Conservation (phyloP, 78 protist genomes). For the Polysphondylium violaceum region DNA sequence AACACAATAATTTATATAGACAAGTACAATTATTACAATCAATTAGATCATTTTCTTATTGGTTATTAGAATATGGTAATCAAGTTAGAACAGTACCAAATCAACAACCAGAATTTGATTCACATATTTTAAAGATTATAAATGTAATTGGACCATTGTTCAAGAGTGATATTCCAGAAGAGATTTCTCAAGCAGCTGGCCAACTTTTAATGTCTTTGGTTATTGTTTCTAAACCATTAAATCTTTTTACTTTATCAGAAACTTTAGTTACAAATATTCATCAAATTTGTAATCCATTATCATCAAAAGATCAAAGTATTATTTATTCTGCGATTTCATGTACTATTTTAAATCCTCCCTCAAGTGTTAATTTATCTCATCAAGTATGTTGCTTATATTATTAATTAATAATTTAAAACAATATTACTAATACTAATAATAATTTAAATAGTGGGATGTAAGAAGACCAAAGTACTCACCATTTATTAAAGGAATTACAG, state of each 20-base stretch:
- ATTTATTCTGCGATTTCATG: conserved; percentile 34
- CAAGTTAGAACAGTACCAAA: conserved; percentile 20
- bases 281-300: conserved; percentile 23
- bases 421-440: background rate
- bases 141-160: conserved; percentile 51
- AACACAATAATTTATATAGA: background rate
- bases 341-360: conserved; percentile 53
- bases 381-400: conserved; percentile 74
- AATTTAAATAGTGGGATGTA: conserved; percentile 42
- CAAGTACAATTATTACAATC: conserved; percentile 37
- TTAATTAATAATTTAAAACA: too few relatives aligned
- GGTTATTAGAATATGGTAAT: conserved; percentile 53
- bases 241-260: conserved; percentile 27
- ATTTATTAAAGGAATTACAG: conserved; percentile 71
- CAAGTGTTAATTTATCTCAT: conserved; percentile 60
- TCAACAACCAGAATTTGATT: conserved; percentile 61
- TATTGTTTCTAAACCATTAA: conserved; percentile 26
- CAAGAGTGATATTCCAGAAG: conserved; percentile 23
- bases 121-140: conserved; percentile 1
- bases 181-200: conserved; percentile 11
- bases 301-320: conserved; percentile 30
- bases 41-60: conserved; percentile 52
- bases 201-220: conserved; percentile 39
- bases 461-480: conserved; percentile 74
- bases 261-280: conserved; percentile 25